Evolutionary conservation across 208 protist genomes (phyloP), one percentile per base, ranked within the genome.

Genomic region (Crithidia expoeki): DNA sequence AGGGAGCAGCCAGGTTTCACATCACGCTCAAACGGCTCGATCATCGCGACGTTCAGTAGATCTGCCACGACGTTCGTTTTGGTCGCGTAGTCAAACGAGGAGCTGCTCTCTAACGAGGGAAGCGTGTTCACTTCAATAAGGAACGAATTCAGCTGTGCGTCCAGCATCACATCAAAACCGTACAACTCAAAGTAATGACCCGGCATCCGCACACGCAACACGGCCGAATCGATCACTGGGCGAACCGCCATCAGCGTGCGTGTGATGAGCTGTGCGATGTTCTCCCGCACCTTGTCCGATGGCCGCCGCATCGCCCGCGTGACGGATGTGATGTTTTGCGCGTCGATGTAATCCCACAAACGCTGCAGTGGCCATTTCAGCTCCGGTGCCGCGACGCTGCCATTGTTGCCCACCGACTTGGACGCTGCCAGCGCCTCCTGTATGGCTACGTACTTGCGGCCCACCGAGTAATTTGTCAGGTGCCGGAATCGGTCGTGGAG

Each of bases 401-500:
- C 28, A n/a, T 67, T 49, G 33, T 32, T 40, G 36, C 36, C 12
- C 36, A 40, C 12, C 9, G 36, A 5, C 36, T 14, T 40, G 9
- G 36, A 40, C 5, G 36, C 36, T 12, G 28, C 30, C 44, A 70
- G 17, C 9, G 58, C 57, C 27, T 60, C 38, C 53, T 80, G 67
- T 27, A 51, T 64, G 14, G 69, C 50, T 0, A 42, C 32, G 69
- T 84, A 88, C 5, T 85, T 81, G 23, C 81, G 73, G 23, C 94
- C 94, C 28, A 98, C 73, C 5, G 88, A 94, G 71, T 96, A 98
- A 77, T 98, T 98, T 34, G 96, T 98, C 12, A 98, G 76, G 79
- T 98, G 92, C 36, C 84, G 80, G 61, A 96, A 97, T 2, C 81
- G 81, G 42, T 72, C 74, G 72, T 50, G 70, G 25, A 49, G 28